phyloP scores from a whole-genome alignment of 108 stramenopile species.

The Epipyxis sp. region DNA sequence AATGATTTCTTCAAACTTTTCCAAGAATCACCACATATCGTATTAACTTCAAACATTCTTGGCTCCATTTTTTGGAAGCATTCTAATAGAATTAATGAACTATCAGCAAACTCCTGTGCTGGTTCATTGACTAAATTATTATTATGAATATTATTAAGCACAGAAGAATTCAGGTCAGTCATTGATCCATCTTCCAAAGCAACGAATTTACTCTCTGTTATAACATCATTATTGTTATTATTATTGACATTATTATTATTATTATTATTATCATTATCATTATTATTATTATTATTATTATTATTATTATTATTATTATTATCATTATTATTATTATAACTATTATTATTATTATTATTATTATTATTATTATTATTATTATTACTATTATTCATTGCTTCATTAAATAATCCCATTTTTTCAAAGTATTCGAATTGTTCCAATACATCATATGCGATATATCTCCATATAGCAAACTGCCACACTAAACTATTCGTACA shows the following conservation, averaged over 20 bases:
- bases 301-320: no score
- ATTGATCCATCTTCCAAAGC: not conserved
- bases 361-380: no score
- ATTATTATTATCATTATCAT: no score
- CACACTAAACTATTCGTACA: not conserved
- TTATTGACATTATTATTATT: not conserved
- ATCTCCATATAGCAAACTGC: not conserved
- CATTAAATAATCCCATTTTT: not conserved
- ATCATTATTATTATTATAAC: not conserved
- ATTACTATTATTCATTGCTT: not conserved
- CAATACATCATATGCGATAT: not conserved
- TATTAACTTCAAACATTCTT: not conserved
- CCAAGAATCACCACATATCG: not conserved
- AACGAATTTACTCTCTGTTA: not conserved
- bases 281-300: no score
- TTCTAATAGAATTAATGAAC: not conserved
- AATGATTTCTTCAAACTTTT: not conserved
- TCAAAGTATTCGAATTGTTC: conserved; percentile 2
- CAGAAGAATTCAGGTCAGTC: not conserved
- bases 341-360: no score
- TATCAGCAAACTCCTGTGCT: not conserved
- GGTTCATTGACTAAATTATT: not conserved
- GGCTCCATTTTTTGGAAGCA: not conserved
- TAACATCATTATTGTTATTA: no score
- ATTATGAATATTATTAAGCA: not conserved